Evolutionary conservation across 179 eudicot genomes (phyloP).

Genomic region (Carnegiea gigantea): DNA sequence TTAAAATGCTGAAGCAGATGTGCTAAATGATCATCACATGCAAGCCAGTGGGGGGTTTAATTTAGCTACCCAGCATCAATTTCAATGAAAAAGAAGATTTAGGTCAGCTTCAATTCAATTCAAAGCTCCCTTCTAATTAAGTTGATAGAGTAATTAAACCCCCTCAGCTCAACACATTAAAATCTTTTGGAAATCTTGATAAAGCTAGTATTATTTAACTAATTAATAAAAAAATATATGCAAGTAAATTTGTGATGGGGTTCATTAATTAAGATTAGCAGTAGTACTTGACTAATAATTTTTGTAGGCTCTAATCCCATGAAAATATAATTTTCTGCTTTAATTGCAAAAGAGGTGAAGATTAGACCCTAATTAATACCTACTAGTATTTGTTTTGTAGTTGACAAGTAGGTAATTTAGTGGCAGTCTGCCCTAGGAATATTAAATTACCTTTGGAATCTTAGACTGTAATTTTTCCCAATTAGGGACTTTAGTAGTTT

Average conservation of each 20-base stretch:
- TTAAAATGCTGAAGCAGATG: neutral
- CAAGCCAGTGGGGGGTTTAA: constrained; percentile 8
- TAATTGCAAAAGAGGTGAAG: neutral
- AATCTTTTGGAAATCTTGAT: neutral
- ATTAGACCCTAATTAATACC: constrained; percentile 13
- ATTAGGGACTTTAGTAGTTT: neutral
- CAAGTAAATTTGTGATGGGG: constrained; percentile 11
- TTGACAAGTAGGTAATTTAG: constrained; percentile 23
- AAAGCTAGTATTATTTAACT: no score
- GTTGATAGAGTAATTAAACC: constrained; percentile 17
- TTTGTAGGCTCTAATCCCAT: constrained; percentile 28
- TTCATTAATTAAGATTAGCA: constrained; percentile 11
- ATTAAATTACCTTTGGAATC: constrained; percentile 27
- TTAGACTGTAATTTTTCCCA: neutral
- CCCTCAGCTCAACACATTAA: constrained; percentile 21
- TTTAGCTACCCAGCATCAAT: constrained; percentile 15
- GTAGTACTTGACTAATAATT: neutral
- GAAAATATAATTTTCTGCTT: neutral
- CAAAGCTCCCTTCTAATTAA: neutral
- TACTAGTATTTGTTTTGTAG: neutral
- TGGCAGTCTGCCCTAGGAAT: constrained; percentile 17
- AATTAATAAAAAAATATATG: neutral
- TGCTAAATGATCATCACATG: constrained; percentile 29
- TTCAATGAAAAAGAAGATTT: constrained; percentile 20
- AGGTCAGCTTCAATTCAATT: neutral